phyloP scores from a whole-genome alignment of 305 asterid species.

The Fraxinus greggii region DNA sequence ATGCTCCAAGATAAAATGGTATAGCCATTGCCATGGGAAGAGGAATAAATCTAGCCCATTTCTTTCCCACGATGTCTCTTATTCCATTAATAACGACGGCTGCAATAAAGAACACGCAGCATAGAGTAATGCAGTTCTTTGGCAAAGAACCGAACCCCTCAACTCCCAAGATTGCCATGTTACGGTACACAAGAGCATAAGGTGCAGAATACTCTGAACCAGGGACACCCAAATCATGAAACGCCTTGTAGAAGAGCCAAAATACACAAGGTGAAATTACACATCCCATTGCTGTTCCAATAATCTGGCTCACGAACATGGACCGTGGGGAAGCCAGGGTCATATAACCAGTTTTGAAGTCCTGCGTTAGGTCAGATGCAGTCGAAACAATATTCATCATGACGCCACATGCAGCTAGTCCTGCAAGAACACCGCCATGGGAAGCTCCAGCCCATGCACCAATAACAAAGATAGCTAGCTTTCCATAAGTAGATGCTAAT shows the following conservation, averaged over 20 bases:
- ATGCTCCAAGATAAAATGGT: conserved; percentile 79
- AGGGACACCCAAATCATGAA: conserved; percentile 48
- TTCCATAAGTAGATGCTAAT: neutral
- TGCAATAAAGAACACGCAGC: conserved; percentile 57
- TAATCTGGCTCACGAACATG: neutral
- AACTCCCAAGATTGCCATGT: conserved; percentile 79
- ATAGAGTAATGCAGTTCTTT: conserved; percentile 64
- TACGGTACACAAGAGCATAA: conserved; percentile 59
- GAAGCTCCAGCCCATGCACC: neutral
- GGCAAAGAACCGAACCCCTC: conserved; percentile 72
- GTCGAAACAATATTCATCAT: conserved; percentile 17
- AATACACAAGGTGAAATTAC: conserved; percentile 78
- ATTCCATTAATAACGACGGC: conserved; percentile 56
- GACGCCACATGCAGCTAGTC: neutral
- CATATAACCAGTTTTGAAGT: conserved; percentile 27
- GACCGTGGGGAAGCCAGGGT: conserved; percentile 20
- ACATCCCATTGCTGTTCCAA: conserved; percentile 34
- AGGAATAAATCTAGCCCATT: conserved; percentile 62
- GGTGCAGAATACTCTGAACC: conserved; percentile 75
- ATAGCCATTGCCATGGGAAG: conserved; percentile 95
- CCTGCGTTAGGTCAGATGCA: conserved; percentile 28
- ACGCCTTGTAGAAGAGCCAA: conserved; percentile 85
- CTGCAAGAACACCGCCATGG: neutral
- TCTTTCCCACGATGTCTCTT: conserved; percentile 55
- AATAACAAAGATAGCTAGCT: neutral